phyloP scores from a whole-genome alignment of 2,329 filamentous ascomycete genomes.

The Aspergillus flavus region DNA sequence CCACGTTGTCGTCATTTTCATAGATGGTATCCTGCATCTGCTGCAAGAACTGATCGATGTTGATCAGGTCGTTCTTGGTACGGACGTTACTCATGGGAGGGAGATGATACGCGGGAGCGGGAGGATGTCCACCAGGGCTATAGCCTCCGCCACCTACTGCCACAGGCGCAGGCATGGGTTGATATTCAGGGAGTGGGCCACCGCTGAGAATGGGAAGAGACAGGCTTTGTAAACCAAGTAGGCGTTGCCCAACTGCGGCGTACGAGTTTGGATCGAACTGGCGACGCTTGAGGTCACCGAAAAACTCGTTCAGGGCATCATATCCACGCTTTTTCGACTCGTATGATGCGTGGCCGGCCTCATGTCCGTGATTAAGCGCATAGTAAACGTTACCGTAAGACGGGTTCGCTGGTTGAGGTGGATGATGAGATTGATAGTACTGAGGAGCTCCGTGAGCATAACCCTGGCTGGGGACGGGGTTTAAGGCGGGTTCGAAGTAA shows the following conservation, averaged over 20 bases:
- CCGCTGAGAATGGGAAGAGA: conserved; percentile 64
- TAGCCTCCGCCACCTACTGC: conserved; percentile 60
- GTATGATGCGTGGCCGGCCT: conserved; percentile 63
- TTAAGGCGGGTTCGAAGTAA: conserved; percentile 58
- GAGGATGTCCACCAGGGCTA: conserved; percentile 60
- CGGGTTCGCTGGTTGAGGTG: conserved; percentile 55
- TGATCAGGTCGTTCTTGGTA: conserved; percentile 90
- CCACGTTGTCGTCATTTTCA: conserved; percentile 82
- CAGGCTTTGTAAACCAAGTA: conserved; percentile 77
- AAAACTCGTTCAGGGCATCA: conserved; percentile 90
- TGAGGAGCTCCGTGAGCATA: conserved; percentile 48
- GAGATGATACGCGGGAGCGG: conserved; percentile 79
- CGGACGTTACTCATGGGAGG: conserved; percentile 84
- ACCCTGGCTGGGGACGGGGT: conserved; percentile 49
- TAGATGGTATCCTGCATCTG: conserved; percentile 97
- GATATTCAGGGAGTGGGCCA: conserved; percentile 56
- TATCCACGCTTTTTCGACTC: conserved; percentile 82
- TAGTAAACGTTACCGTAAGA: conserved; percentile 79
- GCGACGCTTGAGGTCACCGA: conserved; percentile 87
- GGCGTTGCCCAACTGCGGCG: conserved; percentile 83
- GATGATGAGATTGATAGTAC: conserved; percentile 59
- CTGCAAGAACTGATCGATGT: conserved; percentile 92
- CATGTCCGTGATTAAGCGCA: conserved; percentile 67
- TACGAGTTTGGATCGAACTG: conserved; percentile 90
- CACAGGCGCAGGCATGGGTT: conserved; percentile 55